Evolutionary conservation across 2,329 filamentous ascomycete genomes (phyloP).

Genomic region (Aaosphaeria pasadenensis): DNA sequence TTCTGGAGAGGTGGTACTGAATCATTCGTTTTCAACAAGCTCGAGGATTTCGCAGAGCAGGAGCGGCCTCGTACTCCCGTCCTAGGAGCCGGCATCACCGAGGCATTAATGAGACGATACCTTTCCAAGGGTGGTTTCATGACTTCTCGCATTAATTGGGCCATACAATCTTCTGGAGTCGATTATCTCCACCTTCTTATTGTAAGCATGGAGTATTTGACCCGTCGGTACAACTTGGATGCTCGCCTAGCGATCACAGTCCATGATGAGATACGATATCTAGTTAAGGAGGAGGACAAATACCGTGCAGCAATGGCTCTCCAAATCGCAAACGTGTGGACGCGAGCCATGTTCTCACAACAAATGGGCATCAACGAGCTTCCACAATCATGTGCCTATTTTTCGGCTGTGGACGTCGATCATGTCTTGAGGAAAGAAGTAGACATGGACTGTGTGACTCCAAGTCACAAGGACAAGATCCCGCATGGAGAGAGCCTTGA

Average conservation of each 20-base stretch:
- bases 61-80: slow-evolving; percentile 88
- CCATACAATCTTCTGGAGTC: slow-evolving; percentile 94
- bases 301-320: slow-evolving; percentile 90
- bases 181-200: slow-evolving; percentile 96
- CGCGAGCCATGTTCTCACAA: slow-evolving; percentile 93
- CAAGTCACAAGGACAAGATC: slow-evolving; percentile 76
- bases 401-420: slow-evolving; percentile 93
- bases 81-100: slow-evolving; percentile 90
- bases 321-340: slow-evolving; percentile 94
- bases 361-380: slow-evolving; percentile 95
- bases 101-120: slow-evolving; percentile 85
- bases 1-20: slow-evolving; percentile 98
- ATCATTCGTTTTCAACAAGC: slow-evolving; percentile 95
- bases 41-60: slow-evolving; percentile 97
- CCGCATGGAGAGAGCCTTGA: slow-evolving; percentile 83
- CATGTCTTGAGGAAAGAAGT: slow-evolving; percentile 96
- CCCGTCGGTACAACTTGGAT: slow-evolving; percentile 77
- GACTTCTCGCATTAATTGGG: slow-evolving; percentile 97
- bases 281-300: slow-evolving; percentile 80
- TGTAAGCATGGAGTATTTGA: slow-evolving; percentile 90
- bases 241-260: slow-evolving; percentile 90
- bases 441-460: slow-evolving; percentile 95
- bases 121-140: slow-evolving; percentile 89
- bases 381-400: slow-evolving; percentile 91
- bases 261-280: slow-evolving; percentile 94